Evolutionary conservation across 768 basidiomycete genomes (phyloP).

Genomic region (Brasilioporus rufonigricans): DNA sequence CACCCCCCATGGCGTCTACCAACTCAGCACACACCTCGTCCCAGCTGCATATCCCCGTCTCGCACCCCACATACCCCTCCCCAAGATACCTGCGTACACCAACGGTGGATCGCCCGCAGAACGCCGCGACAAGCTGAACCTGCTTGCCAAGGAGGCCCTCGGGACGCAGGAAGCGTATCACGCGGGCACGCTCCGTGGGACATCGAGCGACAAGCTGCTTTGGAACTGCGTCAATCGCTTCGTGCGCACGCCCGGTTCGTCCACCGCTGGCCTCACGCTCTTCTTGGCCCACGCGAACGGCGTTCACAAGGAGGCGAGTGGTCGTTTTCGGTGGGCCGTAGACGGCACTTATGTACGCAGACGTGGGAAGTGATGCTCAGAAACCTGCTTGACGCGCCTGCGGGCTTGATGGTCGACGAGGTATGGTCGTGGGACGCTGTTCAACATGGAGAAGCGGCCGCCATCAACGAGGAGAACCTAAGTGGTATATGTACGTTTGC

Average conservation of each 20-base stretch:
- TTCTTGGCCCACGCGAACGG: slow-evolving; percentile 86
- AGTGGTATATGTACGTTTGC: slow-evolving; percentile 66
- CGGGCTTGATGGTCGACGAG: slow-evolving; percentile 52
- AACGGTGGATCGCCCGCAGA: not conserved
- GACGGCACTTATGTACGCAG: slow-evolving; percentile 35
- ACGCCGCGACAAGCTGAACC: slow-evolving; percentile 9
- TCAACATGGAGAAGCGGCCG: slow-evolving; percentile 82
- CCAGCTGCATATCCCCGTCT: slow-evolving; percentile 30
- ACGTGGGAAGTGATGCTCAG: slow-evolving; percentile 74
- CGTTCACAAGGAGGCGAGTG: slow-evolving; percentile 77
- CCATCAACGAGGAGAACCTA: slow-evolving; percentile 59
- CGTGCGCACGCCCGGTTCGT: slow-evolving; percentile 26
- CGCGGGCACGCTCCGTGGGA: slow-evolving; percentile 14
- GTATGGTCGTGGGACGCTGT: slow-evolving; percentile 84
- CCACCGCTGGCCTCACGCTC: slow-evolving; percentile 49
- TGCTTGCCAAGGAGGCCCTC: slow-evolving; percentile 19
- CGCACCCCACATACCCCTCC: slow-evolving; percentile 23
- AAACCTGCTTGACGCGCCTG: slow-evolving; percentile 45
- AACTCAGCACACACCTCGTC: slow-evolving; percentile 29
- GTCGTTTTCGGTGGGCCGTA: not conserved
- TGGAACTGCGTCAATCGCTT: slow-evolving; percentile 79
- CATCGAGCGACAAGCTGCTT: slow-evolving; percentile 36
- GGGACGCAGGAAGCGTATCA: slow-evolving; percentile 13
- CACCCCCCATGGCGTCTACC: slow-evolving; percentile 15
- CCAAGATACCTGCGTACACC: slow-evolving; percentile 14